Percentiles rank a stretch among this genome's conserved stretches.
These are phyloP conservation scores for Ogataea salicorniae DNA, from an alignment of 805 yeast genomes.

Conservation along the genomic window DNA sequence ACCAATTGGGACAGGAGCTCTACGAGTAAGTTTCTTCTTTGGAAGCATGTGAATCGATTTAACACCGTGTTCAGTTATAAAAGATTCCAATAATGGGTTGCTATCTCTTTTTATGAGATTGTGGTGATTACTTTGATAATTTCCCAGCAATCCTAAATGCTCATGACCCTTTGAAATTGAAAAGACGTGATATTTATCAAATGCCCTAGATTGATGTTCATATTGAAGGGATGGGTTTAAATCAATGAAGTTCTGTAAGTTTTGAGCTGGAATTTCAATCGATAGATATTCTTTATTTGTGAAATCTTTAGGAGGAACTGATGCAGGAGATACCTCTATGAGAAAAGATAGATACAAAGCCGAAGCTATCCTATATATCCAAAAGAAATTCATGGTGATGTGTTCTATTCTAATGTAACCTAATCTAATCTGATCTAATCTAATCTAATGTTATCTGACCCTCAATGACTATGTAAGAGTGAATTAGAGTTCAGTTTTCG, in stretches of 20 bases:
- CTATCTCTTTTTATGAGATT: slow-evolving; percentile 28
- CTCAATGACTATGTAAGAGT: no score
- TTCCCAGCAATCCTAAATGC: slow-evolving; percentile 31
- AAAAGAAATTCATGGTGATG: slow-evolving; percentile 1
- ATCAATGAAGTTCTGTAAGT: slow-evolving; percentile 32
- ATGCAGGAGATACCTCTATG: neutral
- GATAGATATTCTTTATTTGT: slow-evolving; percentile 52
- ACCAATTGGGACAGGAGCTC: slow-evolving; percentile 48
- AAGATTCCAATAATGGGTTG: slow-evolving; percentile 24
- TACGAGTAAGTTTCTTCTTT: slow-evolving; percentile 46
- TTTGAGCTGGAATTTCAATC: slow-evolving; percentile 42
- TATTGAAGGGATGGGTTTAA: slow-evolving; percentile 43
- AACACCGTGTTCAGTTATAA: slow-evolving; percentile 29
- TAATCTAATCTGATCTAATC: no score
- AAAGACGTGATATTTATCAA: slow-evolving; percentile 62
- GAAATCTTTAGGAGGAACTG: slow-evolving; percentile 40
- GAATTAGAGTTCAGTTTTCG: no score
- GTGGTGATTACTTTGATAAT: slow-evolving; percentile 28
- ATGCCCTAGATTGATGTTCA: slow-evolving; percentile 62
- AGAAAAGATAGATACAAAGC: neutral
- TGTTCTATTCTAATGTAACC: no score
- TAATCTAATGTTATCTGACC: no score
- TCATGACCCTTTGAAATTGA: slow-evolving; percentile 42
- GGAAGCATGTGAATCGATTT: slow-evolving; percentile 51
- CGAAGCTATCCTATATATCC: slow-evolving; percentile 1